Evolutionary conservation across 2,329 filamentous ascomycete species (phyloP).

Genomic region (Apiospora arundinis): DNA sequence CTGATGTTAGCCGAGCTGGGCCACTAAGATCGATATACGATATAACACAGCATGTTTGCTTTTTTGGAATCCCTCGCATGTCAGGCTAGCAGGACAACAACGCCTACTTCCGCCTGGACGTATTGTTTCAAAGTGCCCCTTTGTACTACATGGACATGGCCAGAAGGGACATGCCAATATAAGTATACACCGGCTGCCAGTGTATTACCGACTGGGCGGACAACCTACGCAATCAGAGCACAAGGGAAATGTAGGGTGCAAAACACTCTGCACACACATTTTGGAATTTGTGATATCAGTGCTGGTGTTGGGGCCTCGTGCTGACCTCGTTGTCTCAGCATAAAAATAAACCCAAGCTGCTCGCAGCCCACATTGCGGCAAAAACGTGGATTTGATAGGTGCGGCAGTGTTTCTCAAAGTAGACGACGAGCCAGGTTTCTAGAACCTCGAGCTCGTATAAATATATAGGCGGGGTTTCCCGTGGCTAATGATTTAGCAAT

Average conservation of each 20-base stretch:
- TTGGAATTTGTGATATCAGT: background rate
- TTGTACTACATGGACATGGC: background rate
- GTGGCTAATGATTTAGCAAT: background rate
- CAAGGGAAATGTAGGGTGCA: background rate
- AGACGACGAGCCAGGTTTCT: background rate
- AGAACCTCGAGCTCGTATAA: background rate
- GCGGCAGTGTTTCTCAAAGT: background rate
- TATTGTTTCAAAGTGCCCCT: background rate
- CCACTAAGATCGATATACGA: background rate
- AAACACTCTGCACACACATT: background rate
- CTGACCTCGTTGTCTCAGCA: background rate
- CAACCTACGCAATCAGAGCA: background rate
- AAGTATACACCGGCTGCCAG: background rate
- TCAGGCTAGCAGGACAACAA: background rate
- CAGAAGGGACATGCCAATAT: background rate
- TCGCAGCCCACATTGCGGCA: background rate
- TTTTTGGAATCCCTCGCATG: background rate
- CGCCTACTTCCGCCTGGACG: background rate
- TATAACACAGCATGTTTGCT: background rate
- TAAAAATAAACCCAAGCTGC: background rate
- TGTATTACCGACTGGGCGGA: slow-evolving; percentile 5
- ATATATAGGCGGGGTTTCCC: background rate
- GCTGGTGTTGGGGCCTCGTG: background rate
- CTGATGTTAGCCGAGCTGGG: background rate
- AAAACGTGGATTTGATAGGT: slow-evolving; percentile 5